Base-by-base conservation (phyloP, 2,329 filamentous ascomycete species). In the Exserohilum rostratum region DNA sequence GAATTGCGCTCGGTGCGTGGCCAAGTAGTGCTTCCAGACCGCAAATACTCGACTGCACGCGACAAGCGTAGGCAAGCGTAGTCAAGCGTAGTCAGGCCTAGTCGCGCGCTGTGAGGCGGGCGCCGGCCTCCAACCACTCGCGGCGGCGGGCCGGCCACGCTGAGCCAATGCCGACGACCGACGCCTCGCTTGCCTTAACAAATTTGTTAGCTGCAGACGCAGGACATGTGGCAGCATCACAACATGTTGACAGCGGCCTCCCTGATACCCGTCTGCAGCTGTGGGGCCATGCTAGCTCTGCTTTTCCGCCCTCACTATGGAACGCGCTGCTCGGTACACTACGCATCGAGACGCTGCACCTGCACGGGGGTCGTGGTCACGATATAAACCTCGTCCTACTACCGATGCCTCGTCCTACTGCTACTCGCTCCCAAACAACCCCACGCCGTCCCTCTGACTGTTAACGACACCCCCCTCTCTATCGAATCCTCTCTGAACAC, bases 211-310 rank as follows among this genome's bases (percentile, higher is more conserved):
- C 69, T 74, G 72, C 72, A 75, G 66, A 64, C 55, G 65, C 60
- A 72, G 67, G 69, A 73, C 71, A 75, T 74, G 72, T 75, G 72
- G 72, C 72, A 75, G 68, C 69, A 66, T 63, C 62, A 71, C 65
- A 63, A 58, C 59, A 57, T 63, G 60, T 64, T 70, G 61, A 68
- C 71, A 69, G 57, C 68, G 69, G 64, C 65, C 58, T 73, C 71
- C 70, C 64, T 68, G 69, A 64, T 58, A 62, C 62, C 67, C 66
- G 70, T 68, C 70, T 63, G 64, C 57, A 69, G 66, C 65, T 58
- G 70, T 69, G 69, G 70, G 70, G 70, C 72, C 72, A 53, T 58
- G 40, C 69, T 67, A 67, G 65, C 53, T 55, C 57, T 61, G 62
- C 58, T 65, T 62, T 67, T 71, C 54, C 72, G 62, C 68, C 62